Conservation (phyloP, 2,329 filamentous ascomycete genomes). For the Fusarium incarnatum region DNA sequence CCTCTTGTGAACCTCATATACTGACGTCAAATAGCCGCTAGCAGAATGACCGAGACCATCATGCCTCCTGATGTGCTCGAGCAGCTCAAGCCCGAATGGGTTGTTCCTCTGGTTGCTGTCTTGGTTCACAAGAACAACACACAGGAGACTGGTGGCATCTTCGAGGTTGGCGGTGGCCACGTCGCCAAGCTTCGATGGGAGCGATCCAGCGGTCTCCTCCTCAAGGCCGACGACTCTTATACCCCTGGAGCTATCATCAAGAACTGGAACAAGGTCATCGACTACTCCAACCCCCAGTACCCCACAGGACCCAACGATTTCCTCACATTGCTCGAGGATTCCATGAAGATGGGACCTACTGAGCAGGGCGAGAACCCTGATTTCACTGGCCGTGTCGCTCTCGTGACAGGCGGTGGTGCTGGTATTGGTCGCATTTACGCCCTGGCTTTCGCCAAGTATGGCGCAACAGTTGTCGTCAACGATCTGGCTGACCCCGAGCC, state of each 20-base stretch:
- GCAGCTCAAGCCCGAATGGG: slow-evolving; percentile 90
- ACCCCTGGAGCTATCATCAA: slow-evolving; percentile 88
- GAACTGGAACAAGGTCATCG: slow-evolving; percentile 88
- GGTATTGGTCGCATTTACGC: slow-evolving; percentile 93
- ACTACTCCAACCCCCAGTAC: slow-evolving; percentile 85
- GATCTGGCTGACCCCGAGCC: slow-evolving; percentile 92
- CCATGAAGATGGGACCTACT: slow-evolving; percentile 79
- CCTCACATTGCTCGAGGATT: slow-evolving; percentile 84
- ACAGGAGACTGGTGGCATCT: slow-evolving; percentile 86
- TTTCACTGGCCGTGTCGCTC: slow-evolving; percentile 85
- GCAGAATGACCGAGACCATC: slow-evolving; percentile 93
- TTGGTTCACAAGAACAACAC: slow-evolving; percentile 88
- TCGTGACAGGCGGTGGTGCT: slow-evolving; percentile 89
- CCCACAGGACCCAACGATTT: slow-evolving; percentile 90
- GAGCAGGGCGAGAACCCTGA: slow-evolving; percentile 78
- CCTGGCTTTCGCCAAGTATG: slow-evolving; percentile 85
- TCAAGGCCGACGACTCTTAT: slow-evolving; percentile 88
- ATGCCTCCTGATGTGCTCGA: slow-evolving; percentile 94
- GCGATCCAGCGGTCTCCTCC: slow-evolving; percentile 85
- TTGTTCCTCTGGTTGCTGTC: slow-evolving; percentile 90
- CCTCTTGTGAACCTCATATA: not conserved
- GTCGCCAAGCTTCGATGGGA: slow-evolving; percentile 96
- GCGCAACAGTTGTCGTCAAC: slow-evolving; percentile 91
- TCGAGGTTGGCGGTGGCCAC: slow-evolving; percentile 93
- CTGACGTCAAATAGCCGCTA: slow-evolving; percentile 71